Percentiles rank a stretch among this genome's conserved stretches.
phyloP scores from a whole-genome alignment of 345 rosid genomes.

The Chamaenerion angustifolium region DNA sequence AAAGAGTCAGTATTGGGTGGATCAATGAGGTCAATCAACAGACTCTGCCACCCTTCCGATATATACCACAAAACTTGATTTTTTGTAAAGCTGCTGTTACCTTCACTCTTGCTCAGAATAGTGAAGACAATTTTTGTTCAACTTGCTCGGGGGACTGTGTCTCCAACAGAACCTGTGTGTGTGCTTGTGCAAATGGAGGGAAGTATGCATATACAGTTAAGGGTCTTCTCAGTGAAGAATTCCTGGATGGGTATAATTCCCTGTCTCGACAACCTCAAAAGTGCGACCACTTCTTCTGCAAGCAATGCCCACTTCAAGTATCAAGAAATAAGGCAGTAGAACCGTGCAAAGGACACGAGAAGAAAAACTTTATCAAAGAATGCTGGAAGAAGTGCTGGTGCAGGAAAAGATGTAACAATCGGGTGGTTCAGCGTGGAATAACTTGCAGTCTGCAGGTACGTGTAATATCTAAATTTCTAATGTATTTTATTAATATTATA shows the following conservation, averaged over 20 bases:
- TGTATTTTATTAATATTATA: background rate
- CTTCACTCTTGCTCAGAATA: slow-evolving; percentile 45
- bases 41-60: slow-evolving; percentile 43
- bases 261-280: slow-evolving; percentile 39
- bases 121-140: slow-evolving; percentile 46
- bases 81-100: slow-evolving; percentile 45
- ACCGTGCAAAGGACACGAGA: slow-evolving; percentile 78
- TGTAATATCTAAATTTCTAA: background rate
- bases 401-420: slow-evolving; percentile 59
- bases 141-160: slow-evolving; percentile 61
- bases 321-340: slow-evolving; percentile 34
- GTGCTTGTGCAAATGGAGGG: slow-evolving; percentile 33
- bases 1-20: slow-evolving; percentile 57
- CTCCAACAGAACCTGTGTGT: slow-evolving; percentile 39
- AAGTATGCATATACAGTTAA: slow-evolving; percentile 40
- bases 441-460: slow-evolving; percentile 62
- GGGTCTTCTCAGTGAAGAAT: slow-evolving; percentile 44
- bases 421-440: slow-evolving; percentile 84
- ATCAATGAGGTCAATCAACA: slow-evolving; percentile 47
- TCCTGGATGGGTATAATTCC: slow-evolving; percentile 48
- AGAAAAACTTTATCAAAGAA: slow-evolving; percentile 64
- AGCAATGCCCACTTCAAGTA: slow-evolving; percentile 58
- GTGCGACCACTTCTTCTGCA: slow-evolving; percentile 41
- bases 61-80: slow-evolving; percentile 42
- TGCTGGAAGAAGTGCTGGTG: slow-evolving; percentile 95